phyloP scores from a whole-genome alignment of 306 rosid species.

The Cicer yamashitae region DNA sequence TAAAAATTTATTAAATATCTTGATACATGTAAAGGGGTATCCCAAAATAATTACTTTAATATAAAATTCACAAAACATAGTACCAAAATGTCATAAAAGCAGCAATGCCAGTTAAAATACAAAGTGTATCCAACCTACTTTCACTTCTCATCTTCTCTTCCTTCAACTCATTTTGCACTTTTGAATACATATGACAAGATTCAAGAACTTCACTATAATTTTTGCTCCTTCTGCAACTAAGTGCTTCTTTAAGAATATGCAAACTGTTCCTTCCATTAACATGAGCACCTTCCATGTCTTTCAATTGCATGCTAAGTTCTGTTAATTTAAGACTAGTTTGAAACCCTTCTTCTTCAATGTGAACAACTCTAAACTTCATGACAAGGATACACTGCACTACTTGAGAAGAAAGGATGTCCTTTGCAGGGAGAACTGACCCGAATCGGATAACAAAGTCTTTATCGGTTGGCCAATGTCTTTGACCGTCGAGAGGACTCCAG shows the following conservation, averaged over 20 bases:
- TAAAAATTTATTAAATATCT: too few relatives aligned
- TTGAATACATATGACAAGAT: conserved; percentile 74
- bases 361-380: conserved; percentile 77
- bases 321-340: conserved; percentile 69
- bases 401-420: conserved; percentile 77
- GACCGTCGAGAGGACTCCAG: conserved; percentile 91
- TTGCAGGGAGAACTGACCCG: conserved; percentile 82
- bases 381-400: conserved; percentile 82
- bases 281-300: conserved; percentile 86
- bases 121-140: conserved; percentile 63
- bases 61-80: conserved; percentile 53
- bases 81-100: conserved; percentile 56
- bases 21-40: neutral
- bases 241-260: conserved; percentile 79
- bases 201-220: conserved; percentile 74
- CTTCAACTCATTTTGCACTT: conserved; percentile 74
- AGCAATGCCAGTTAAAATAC: conserved; percentile 53
- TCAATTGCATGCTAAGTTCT: conserved; percentile 87
- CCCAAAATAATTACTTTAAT: neutral
- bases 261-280: conserved; percentile 85
- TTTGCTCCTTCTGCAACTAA: conserved; percentile 76
- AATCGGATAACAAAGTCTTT: conserved; percentile 80
- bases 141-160: conserved; percentile 90
- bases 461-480: conserved; percentile 95
- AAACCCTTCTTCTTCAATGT: conserved; percentile 62